These are phyloP conservation scores for Saccharomycopsis schoenii DNA, from an alignment of 805 yeast species.

Conservation along the genomic window DNA sequence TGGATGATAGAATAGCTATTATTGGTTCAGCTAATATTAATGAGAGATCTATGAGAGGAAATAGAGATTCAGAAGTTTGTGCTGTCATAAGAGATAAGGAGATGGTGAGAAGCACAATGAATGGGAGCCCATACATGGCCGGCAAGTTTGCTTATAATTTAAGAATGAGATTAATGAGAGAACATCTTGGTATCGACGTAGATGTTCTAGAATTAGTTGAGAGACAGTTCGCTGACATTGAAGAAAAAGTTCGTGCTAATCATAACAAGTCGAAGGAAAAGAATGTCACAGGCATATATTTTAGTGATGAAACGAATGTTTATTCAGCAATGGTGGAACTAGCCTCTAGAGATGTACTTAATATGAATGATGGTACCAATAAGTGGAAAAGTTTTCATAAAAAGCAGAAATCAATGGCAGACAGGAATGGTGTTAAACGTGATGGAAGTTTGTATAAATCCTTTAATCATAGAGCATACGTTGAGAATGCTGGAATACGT, in stretches of 20 bases:
- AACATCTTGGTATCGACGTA: constrained; percentile 90
- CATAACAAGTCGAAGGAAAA: constrained; percentile 7
- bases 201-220: constrained; percentile 78
- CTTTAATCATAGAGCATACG: constrained; percentile 84
- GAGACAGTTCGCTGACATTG: constrained; percentile 45
- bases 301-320: constrained; percentile 25
- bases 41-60: constrained; percentile 92
- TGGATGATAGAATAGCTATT: constrained; percentile 86
- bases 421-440: constrained; percentile 21
- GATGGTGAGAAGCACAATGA: constrained; percentile 58
- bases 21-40: constrained; percentile 97
- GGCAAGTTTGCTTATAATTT: constrained; percentile 84
- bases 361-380: constrained; percentile 36
- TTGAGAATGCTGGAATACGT: constrained; percentile 73
- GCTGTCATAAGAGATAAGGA: constrained; percentile 79
- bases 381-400: constrained; percentile 31
- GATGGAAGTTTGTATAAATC: constrained; percentile 33
- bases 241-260: constrained; percentile 25
- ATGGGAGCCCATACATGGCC: constrained; percentile 70
- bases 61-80: constrained; percentile 90
- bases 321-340: constrained; percentile 67
- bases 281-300: constrained; percentile 36
- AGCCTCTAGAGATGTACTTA: constrained; percentile 59
- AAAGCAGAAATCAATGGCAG: constrained; percentile 4
- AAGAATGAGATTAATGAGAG: constrained; percentile 89